These are phyloP conservation scores for Podila minutissima DNA, from an alignment of 192 early-diverging fungal species.

Conservation along the genomic window DNA sequence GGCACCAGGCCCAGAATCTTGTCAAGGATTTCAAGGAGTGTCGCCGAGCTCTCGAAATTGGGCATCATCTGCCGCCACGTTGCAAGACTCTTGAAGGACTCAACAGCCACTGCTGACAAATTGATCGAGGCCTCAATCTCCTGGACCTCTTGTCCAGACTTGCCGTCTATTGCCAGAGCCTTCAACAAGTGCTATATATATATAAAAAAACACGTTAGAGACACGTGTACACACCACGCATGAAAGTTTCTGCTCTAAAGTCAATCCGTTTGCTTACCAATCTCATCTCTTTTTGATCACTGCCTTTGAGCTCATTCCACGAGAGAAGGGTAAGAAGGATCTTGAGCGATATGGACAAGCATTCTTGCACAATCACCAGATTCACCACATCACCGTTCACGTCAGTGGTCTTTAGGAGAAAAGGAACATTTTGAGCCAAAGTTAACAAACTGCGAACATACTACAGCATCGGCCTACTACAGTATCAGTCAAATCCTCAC, in stretches of 20 bases:
- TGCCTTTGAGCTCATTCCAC: slow-evolving; percentile 41
- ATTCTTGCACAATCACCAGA: slow-evolving; percentile 1
- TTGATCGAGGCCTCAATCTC: slow-evolving; percentile 25
- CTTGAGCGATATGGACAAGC: slow-evolving; percentile 25
- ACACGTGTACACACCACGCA: neutral
- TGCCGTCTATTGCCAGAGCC: slow-evolving; percentile 20
- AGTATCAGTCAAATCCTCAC: neutral
- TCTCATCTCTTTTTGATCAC: slow-evolving; percentile 35
- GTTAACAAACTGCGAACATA: neutral
- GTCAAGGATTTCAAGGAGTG: slow-evolving; percentile 50
- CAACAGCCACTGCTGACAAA: slow-evolving; percentile 21
- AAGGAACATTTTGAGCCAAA: neutral
- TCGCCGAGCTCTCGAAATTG: slow-evolving; percentile 52
- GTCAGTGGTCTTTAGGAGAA: slow-evolving; percentile 7
- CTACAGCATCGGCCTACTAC: neutral
- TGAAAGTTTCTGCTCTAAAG: neutral
- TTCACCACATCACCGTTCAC: slow-evolving; percentile 9
- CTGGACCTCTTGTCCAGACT: slow-evolving; percentile 9
- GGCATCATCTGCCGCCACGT: slow-evolving; percentile 51
- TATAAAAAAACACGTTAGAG: neutral
- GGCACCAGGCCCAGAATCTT: slow-evolving; percentile 52
- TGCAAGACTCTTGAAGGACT: slow-evolving; percentile 51
- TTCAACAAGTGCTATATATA: slow-evolving; percentile 33
- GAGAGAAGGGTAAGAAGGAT: slow-evolving; percentile 17
- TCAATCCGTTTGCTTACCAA: slow-evolving; percentile 10